Conservation (phyloP, 225 moss, liverwort and hornwort genomes). For the Climacium dendroides region DNA sequence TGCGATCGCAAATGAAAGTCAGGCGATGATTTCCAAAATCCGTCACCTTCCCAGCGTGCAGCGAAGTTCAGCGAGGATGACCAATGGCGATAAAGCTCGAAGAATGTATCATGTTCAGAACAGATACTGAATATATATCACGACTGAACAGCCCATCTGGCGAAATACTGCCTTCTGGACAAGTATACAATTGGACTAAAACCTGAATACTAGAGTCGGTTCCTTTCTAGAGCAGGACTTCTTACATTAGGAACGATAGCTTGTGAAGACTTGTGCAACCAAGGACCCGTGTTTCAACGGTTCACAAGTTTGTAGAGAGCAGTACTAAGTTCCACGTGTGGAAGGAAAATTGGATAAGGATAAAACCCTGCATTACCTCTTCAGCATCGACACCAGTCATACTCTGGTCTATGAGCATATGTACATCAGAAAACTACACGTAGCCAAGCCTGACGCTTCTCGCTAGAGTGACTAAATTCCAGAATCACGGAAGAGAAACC, state of each 20-base stretch:
- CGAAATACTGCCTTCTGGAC: slow-evolving; percentile 4
- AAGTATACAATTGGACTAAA: background rate
- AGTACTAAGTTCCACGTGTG: slow-evolving; percentile 15
- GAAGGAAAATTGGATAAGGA: slow-evolving; percentile 35
- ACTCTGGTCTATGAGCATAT: slow-evolving; percentile 22
- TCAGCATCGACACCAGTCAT: background rate
- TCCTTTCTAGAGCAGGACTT: slow-evolving; percentile 1
- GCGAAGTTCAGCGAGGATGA: background rate
- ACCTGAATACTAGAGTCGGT: slow-evolving; percentile 3
- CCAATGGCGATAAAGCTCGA: background rate
- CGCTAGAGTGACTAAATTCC: background rate
- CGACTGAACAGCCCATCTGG: background rate
- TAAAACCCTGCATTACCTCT: slow-evolving; percentile 15
- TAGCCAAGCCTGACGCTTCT: slow-evolving; percentile 8
- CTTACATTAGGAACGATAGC: background rate
- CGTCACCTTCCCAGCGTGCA: background rate
- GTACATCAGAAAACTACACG: slow-evolving; percentile 14
- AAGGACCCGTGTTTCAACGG: slow-evolving; percentile 6
- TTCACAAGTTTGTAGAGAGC: background rate
- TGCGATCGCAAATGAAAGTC: background rate
- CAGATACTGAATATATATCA: slow-evolving; percentile 11
- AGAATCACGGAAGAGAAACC: slow-evolving; percentile 9
- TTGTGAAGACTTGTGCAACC: background rate
- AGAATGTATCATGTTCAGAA: slow-evolving; percentile 1
- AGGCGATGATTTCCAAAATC: background rate